A percentile compares a stretch with the other conserved stretches of the same genome.
These are phyloP conservation scores for Xylaria sp. DNA, from an alignment of 2,329 filamentous ascomycete species.

Conservation along the genomic window DNA sequence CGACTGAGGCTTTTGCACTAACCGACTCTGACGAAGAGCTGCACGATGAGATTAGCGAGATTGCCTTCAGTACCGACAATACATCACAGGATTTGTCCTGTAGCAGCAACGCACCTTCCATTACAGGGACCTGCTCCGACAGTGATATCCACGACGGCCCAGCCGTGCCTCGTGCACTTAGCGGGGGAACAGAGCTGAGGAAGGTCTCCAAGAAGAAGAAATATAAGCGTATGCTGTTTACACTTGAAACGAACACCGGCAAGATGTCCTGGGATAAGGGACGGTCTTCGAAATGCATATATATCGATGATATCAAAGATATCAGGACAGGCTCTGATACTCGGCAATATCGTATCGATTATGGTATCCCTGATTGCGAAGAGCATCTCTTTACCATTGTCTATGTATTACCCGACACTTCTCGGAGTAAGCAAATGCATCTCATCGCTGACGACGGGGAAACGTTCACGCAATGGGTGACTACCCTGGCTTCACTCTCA, in stretches of 20 bases:
- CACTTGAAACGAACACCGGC: constrained; percentile 83
- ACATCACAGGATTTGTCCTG: constrained; percentile 60
- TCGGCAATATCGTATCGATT: constrained; percentile 88
- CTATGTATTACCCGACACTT: constrained; percentile 81
- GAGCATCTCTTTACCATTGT: constrained; percentile 89
- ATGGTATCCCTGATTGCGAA: constrained; percentile 74
- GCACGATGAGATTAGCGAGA: constrained; percentile 63
- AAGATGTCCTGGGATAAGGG: constrained; percentile 89
- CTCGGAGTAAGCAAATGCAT: constrained; percentile 88
- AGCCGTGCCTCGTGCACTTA: constrained; percentile 79
- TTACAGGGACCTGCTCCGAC: constrained; percentile 55
- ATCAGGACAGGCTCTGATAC: constrained; percentile 87
- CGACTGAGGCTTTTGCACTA: constrained; percentile 57
- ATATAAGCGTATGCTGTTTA: constrained; percentile 74
- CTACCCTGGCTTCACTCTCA: constrained; percentile 84
- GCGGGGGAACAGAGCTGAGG: constrained; percentile 79
- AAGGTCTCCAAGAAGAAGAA: constrained; percentile 89
- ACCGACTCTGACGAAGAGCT: constrained; percentile 70
- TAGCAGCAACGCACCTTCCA: constrained; percentile 60
- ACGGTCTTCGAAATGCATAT: constrained; percentile 84
- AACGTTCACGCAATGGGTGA: constrained; percentile 82
- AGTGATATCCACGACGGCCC: constrained; percentile 67
- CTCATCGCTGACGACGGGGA: constrained; percentile 81
- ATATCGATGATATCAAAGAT: constrained; percentile 95
- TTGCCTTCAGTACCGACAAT: constrained; percentile 57